phyloP scores from a whole-genome alignment of 345 rosid species.

The Psidium friedrichsthalianum region DNA sequence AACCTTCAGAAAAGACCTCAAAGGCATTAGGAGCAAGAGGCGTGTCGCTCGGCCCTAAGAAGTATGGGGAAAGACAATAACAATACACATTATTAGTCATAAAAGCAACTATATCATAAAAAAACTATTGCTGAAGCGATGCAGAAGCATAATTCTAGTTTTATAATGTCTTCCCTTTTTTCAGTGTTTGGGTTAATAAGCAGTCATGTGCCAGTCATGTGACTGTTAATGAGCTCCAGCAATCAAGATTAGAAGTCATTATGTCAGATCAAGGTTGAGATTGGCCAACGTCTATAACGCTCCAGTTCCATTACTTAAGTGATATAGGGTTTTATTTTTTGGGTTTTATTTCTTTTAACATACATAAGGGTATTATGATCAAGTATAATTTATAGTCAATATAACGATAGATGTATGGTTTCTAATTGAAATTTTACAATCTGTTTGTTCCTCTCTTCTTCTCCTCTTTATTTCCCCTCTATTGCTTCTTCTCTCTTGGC shows the following conservation, averaged over 20 bases:
- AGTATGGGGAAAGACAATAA: not conserved
- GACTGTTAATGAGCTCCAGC: not conserved
- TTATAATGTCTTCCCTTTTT: not conserved
- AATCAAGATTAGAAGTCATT: not conserved
- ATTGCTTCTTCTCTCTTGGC: too few relatives aligned
- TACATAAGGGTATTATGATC: too few relatives aligned
- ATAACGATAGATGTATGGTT: too few relatives aligned
- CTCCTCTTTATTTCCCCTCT: too few relatives aligned
- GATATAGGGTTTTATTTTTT: too few relatives aligned
- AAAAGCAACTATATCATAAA: not conserved
- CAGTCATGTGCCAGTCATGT: not conserved
- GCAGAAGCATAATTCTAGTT: not conserved
- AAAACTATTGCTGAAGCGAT: not conserved
- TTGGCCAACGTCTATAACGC: not conserved
- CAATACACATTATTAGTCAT: not conserved
- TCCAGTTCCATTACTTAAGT: too few relatives aligned
- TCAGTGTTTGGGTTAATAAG: not conserved
- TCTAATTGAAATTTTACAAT: too few relatives aligned
- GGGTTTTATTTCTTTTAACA: too few relatives aligned
- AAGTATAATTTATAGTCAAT: too few relatives aligned
- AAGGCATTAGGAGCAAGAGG: slow-evolving; percentile 89
- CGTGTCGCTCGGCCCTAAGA: slow-evolving; percentile 72
- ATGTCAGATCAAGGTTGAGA: not conserved
- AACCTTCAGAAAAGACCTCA: slow-evolving; percentile 92
- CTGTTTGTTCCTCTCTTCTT: too few relatives aligned